These are phyloP conservation scores for Luffa acutangula DNA, from an alignment of 306 rosid genomes.

Conservation along the genomic window DNA sequence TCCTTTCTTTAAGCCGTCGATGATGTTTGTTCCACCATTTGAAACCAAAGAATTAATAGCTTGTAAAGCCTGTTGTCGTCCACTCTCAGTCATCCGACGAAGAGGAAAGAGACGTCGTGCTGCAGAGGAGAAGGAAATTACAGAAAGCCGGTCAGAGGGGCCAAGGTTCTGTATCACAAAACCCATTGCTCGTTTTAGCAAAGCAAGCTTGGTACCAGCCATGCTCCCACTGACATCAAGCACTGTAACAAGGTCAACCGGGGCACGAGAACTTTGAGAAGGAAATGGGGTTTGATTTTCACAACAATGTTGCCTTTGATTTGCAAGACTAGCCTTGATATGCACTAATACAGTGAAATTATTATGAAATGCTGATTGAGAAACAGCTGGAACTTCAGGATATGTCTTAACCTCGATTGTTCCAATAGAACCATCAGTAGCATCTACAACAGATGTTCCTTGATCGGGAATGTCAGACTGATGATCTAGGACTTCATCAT, in stretches of 20 bases:
- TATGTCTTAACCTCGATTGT: conserved; percentile 5
- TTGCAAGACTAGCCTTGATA: background rate
- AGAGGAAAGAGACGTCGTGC: conserved; percentile 15
- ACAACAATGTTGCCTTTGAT: background rate
- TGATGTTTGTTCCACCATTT: conserved; percentile 14
- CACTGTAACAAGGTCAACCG: conserved; percentile 14
- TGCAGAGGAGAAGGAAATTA: conserved; percentile 13
- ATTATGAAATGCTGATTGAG: background rate
- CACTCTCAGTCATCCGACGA: conserved; percentile 9
- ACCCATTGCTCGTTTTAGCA: conserved; percentile 16
- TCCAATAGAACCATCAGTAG: background rate
- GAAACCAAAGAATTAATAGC: conserved; percentile 15
- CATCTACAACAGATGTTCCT: conserved; percentile 1
- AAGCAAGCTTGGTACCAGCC: conserved; percentile 17
- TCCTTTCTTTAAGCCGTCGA: conserved; percentile 13
- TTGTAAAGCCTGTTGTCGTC: conserved; percentile 15
- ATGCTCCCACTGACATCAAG: conserved; percentile 20
- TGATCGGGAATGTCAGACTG: background rate
- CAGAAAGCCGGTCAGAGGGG: conserved; percentile 16
- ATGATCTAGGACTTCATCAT: conserved; percentile 12
- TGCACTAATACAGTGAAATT: conserved; percentile 13
- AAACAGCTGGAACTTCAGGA: conserved; percentile 14
- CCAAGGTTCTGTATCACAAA: conserved; percentile 14
- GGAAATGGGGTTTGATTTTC: background rate
- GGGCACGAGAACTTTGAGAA: conserved; percentile 10